Base-by-base conservation (phyloP, 2,329 filamentous ascomycete species). In the Neofusicoccum parvum region DNA sequence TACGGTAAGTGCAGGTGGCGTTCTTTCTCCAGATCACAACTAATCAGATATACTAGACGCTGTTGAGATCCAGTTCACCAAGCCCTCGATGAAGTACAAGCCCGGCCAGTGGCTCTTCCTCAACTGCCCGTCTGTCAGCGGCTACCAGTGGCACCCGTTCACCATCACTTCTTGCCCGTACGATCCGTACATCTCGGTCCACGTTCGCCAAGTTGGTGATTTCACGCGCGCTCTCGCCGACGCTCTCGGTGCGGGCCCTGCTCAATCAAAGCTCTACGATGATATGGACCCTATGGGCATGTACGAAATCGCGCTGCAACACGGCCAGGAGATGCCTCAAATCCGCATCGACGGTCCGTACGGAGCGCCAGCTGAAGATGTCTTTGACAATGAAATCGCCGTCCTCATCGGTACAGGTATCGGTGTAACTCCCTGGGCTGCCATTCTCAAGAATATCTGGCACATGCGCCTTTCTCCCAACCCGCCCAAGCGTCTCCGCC, bases 141-240 rank as follows among this genome's bases (percentile, higher is more conserved):
- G 85, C 72, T 89, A 92, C 75, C 93, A 99, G 81, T 99, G 95
- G 95, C 95, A 99, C 80, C 95, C 65, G 1, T 99, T 98, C 77
- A 99, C 95, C 74, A 98, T 99, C 79, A 99, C 95, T 2, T 98
- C 95, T 10, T 99, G 95, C 80, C 95, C 95, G 5, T 95, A 92
- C 74, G 95, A 99, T 73, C 91, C 92, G 0, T 98, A 98, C 75
- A 88, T 98, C 70, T 97, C 92, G 45, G 87, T 99, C 36, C 95
- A 99, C 78, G 89, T 99, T 66, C 91, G 95, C 56, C 95, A 98
- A 81, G 94, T 98, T 6, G 95, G 95, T 70, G 95, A 99, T 80
- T 99, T 96, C 76, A 99, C 95, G 12, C 88, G 89, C 67, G 88
- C 90, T n/a, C 86, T 99, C n/a, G 95, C 93, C 75, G 92, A 97